A percentile compares a stretch with the other conserved stretches of the same genome.
phyloP scores from a whole-genome alignment of 2,329 filamentous ascomycete species.

The Alternaria conjuncta region DNA sequence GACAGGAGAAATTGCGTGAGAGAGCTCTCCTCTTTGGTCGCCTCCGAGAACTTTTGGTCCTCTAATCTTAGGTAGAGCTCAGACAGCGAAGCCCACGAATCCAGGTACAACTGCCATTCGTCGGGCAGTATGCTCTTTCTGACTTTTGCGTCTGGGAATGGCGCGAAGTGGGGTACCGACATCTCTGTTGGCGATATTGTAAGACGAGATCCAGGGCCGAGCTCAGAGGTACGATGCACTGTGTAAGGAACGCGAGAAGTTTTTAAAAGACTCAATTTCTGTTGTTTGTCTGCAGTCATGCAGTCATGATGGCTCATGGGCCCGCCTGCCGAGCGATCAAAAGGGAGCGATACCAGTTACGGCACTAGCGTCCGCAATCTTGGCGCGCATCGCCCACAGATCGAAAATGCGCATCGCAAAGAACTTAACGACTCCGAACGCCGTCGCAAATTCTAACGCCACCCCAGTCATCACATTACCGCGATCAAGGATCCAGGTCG shows the following conservation, averaged over 20 bases:
- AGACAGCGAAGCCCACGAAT: slow-evolving; percentile 75
- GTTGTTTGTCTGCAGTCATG: slow-evolving; percentile 19
- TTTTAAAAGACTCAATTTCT: neutral
- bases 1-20: slow-evolving; percentile 69
- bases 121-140: slow-evolving; percentile 68
- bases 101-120: slow-evolving; percentile 80
- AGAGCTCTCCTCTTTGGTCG: slow-evolving; percentile 63
- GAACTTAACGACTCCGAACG: slow-evolving; percentile 32
- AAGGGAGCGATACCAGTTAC: slow-evolving; percentile 22
- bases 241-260: neutral
- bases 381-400: slow-evolving; percentile 20
- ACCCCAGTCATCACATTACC: slow-evolving; percentile 62
- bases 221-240: neutral
- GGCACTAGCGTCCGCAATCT: slow-evolving; percentile 42
- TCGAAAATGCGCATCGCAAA: slow-evolving; percentile 16
- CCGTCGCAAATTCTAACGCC: slow-evolving; percentile 35
- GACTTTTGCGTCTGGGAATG: slow-evolving; percentile 74
- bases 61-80: slow-evolving; percentile 68
- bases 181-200: slow-evolving; percentile 29
- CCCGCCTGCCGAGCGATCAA: slow-evolving; percentile 8
- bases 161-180: slow-evolving; percentile 73
- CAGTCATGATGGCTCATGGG: slow-evolving; percentile 37
- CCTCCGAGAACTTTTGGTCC: slow-evolving; percentile 61
- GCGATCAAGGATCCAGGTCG: slow-evolving; percentile 55
- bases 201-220: neutral